Evolutionary conservation across 2,329 filamentous ascomycete species (phyloP).

Genomic region (Fusarium brevicatenulatum): DNA sequence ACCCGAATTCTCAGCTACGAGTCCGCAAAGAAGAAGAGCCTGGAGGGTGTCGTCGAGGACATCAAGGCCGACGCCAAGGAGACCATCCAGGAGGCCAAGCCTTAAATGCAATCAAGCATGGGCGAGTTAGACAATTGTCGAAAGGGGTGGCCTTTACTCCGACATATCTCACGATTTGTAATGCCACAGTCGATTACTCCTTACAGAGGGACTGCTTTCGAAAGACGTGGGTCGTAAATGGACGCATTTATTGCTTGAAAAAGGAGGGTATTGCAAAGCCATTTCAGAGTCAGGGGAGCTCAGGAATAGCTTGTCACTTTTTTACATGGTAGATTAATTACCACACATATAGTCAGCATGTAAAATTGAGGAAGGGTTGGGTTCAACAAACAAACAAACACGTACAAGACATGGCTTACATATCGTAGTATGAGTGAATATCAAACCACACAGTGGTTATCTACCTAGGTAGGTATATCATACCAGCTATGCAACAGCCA

Average conservation of each 20-base stretch:
- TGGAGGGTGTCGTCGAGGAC: conserved; percentile 50
- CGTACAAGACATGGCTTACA: conserved; percentile 5
- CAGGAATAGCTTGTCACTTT: conserved; percentile 17
- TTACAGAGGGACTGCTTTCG: neutral
- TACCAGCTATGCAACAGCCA: neutral
- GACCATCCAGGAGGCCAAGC: conserved; percentile 41
- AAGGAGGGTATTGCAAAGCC: neutral
- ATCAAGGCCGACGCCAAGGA: conserved; percentile 55
- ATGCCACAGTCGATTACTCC: neutral
- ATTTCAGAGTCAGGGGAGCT: conserved; percentile 2
- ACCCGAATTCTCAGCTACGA: conserved; percentile 78
- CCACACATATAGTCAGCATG: conserved; percentile 1
- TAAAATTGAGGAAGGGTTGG: conserved; percentile 1
- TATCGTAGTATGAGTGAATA: neutral
- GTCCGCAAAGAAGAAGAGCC: conserved; percentile 65
- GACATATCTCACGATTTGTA: conserved; percentile 18
- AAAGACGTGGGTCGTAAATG: neutral
- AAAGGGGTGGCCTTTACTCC: neutral
- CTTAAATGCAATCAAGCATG: conserved; percentile 18
- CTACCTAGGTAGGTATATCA: neutral
- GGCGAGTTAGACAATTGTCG: neutral
- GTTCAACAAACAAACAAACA: conserved; percentile 23
- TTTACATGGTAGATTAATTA: conserved; percentile 12
- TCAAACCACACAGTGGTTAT: neutral
- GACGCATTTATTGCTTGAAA: conserved; percentile 9